Conservation (phyloP, 495 filamentous ascomycete genomes). For the Aspergillus sclerotioniger region DNA sequence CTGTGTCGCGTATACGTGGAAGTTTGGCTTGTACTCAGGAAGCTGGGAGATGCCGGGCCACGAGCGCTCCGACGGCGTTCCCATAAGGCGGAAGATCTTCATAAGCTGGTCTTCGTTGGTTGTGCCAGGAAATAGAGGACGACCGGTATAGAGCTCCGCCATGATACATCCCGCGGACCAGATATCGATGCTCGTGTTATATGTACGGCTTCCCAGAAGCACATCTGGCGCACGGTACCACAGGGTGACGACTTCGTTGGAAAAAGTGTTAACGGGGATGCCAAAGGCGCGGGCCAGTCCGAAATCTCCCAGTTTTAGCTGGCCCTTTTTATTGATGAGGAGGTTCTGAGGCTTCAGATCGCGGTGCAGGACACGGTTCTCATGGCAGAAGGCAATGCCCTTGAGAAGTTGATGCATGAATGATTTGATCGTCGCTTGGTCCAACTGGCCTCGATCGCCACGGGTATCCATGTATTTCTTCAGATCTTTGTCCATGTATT, state of each 20-base stretch:
- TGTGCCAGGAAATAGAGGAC: conserved; percentile 90
- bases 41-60: conserved; percentile 90
- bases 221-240: conserved; percentile 97
- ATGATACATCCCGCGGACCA: conserved; percentile 98
- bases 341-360: conserved; percentile 96
- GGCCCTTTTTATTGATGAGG: conserved; percentile 87
- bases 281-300: conserved; percentile 90
- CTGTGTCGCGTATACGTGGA: conserved; percentile 94
- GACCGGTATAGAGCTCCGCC: conserved; percentile 96
- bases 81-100: conserved; percentile 97
- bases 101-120: conserved; percentile 95
- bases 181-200: conserved; percentile 97
- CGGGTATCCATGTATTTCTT: conserved; percentile 98
- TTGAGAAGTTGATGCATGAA: conserved; percentile 96
- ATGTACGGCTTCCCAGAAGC: conserved; percentile 83
- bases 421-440: conserved; percentile 85
- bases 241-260: conserved; percentile 93
- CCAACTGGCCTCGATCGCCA: conserved; percentile 77
- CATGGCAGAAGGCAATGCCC: conserved; percentile 95
- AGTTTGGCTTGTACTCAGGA: conserved; percentile 91
- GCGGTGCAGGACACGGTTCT: conserved; percentile 93
- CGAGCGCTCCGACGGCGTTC: conserved; percentile 84
- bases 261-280: conserved; percentile 97
- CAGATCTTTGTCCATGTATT: conserved; percentile 98
- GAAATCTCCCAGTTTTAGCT: conserved; percentile 93